Percentiles rank a stretch among this genome's conserved stretches.
Evolutionary conservation across 1,139 yeast species (phyloP).

Genomic region (Yamadazyma oceani): DNA sequence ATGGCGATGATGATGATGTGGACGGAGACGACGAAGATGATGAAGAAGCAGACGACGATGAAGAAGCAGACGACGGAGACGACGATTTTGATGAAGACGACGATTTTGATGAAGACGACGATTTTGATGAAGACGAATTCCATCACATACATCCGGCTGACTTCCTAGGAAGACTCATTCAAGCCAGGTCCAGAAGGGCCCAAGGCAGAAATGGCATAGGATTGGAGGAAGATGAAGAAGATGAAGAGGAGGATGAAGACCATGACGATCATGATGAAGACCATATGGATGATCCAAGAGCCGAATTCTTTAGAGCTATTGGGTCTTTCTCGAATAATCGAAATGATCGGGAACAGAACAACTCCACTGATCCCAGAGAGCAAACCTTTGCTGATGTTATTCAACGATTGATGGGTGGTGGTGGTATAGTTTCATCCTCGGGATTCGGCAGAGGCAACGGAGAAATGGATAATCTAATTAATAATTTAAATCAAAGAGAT

Average conservation of each 20-base stretch:
- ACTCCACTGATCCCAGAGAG: constrained; percentile 5
- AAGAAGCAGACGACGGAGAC: constrained; percentile 16
- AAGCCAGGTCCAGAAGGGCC: constrained; percentile 17
- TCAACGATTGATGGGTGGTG: constrained; percentile 40
- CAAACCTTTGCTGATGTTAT: constrained; percentile 36
- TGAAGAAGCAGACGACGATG: constrained; percentile 18
- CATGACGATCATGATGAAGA: constrained; percentile 20
- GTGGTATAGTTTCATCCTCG: constrained; percentile 35
- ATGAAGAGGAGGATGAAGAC: constrained; percentile 17
- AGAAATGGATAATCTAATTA: constrained; percentile 42
- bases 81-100: constrained; percentile 19
- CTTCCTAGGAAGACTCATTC: constrained; percentile 25
- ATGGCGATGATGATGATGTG: constrained; percentile 8
- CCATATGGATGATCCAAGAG: constrained; percentile 22
- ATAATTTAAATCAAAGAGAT: constrained; percentile 43
- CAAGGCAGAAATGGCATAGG: constrained; percentile 2
- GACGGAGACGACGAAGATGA: constrained; percentile 21
- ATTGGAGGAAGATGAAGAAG: constrained; percentile 11
- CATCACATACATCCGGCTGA: constrained; percentile 27
- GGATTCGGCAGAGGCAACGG: constrained; percentile 18
- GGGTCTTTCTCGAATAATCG: constrained; percentile 8
- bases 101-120: constrained; percentile 21
- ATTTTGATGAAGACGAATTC: constrained; percentile 21
- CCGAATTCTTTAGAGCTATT: constrained; percentile 29
- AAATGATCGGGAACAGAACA: constrained; percentile 5